A percentile compares a stretch with the other conserved stretches of the same genome.
Conservation (phyloP, 768 basidiomycete genomes). For the Cyclocybe aegerita region DNA sequence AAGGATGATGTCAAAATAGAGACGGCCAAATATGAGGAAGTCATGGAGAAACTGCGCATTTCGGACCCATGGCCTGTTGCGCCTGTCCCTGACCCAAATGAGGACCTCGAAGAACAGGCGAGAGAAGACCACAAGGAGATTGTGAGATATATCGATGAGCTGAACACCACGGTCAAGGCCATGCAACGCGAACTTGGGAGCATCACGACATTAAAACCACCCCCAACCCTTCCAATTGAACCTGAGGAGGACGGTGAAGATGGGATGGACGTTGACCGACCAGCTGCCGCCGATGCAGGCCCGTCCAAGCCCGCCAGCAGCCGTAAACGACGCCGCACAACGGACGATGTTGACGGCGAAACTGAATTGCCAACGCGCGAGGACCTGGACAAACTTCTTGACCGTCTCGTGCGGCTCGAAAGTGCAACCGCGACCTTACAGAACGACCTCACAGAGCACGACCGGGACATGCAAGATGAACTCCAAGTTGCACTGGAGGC, state of each 20-base stretch:
- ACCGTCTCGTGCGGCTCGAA: slow-evolving; percentile 9
- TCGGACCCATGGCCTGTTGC: too few relatives aligned
- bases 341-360: neutral
- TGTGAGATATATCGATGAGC: slow-evolving; percentile 4
- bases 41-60: too few relatives aligned
- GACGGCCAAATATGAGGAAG: too few relatives aligned
- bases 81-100: too few relatives aligned
- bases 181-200: slow-evolving; percentile 8
- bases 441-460: slow-evolving; percentile 12
- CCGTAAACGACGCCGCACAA: slow-evolving; percentile 6
- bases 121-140: slow-evolving; percentile 3
- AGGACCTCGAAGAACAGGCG: too few relatives aligned
- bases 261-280: slow-evolving; percentile 7
- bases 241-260: neutral
- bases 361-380: slow-evolving; percentile 11
- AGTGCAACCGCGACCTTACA: slow-evolving; percentile 4
- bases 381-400: slow-evolving; percentile 10
- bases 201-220: slow-evolving; percentile 1
- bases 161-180: slow-evolving; percentile 3
- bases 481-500: slow-evolving; percentile 11
- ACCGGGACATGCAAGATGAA: slow-evolving; percentile 4
- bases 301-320: neutral
- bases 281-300: neutral
- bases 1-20: too few relatives aligned
- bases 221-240: neutral